Evolutionary conservation across 345 rosid species (phyloP), one percentile per base, ranked within the genome.

Genomic region (Dipteronia dyeriana): DNA sequence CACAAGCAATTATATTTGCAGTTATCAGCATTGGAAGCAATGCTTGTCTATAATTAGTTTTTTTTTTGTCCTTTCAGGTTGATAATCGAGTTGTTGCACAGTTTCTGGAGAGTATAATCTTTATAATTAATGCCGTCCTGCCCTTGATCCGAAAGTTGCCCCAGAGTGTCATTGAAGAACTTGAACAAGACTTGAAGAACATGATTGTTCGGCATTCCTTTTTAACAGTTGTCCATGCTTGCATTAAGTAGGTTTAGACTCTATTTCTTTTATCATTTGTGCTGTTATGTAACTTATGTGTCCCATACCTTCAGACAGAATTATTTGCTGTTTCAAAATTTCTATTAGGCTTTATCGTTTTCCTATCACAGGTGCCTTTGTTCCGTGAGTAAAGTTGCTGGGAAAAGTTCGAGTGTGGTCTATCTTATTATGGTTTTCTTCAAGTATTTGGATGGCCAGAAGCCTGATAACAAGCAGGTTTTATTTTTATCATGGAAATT

Each of bases 141-240:
- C 97, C 98, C 56, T 84, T 92, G 82, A 90, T 92, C 75, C 90
- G 91, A 76, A 96, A 94, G 90, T 84, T 94, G 79, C 95, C 99
- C 66, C 84, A 65, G 47, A 87, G 77, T 87, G 87, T 96, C 72
- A 80, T 82, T 59, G 99, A 96, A 82, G 99, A 96, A 87, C 91
- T 96, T 71, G 92, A 91, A 80, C 99, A 94, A 87, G 99, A 96
- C 83, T 85, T 96, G 90, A 96, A 90, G 89, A 86, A 94, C 73
- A 96, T 92, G 98, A 92, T 96, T 69, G 91, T 91, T 79, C 97
- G 95, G 5, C 97, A 94, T 88, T 90, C 99, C 22, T 96, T 96
- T 87, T 84, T 96, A 85, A 90, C 97, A 29, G 99, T 96, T 79
- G 99, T 94, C 79, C 99, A 96, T 84, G 97, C 99, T 68, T 92